Evolutionary conservation across 768 basidiomycete genomes (phyloP), one percentile per base, ranked within the genome.

Genomic region (Exsudoporus frostii): DNA sequence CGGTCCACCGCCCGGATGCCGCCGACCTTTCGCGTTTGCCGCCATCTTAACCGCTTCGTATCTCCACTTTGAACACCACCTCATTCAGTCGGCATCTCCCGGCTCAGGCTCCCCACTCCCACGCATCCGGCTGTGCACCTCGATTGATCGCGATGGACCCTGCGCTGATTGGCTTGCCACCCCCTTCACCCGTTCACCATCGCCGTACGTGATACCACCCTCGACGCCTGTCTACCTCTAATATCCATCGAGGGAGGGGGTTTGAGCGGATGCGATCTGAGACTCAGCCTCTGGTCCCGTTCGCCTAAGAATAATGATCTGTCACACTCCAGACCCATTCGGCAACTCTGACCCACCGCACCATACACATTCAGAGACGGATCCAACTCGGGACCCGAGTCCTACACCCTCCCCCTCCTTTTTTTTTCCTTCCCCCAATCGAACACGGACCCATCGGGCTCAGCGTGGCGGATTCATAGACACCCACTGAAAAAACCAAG

Each of bases 81-180:
- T 58, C 44, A 67, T 71, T 71, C 62, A 70, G 36, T 70, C 67
- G 67, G 67, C 45, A 54, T 48, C 2, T 36, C 10, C 67, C 67
- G 66, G 22, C 39, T 45, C 36, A 29, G 1, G 10, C 2, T 25
- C 1, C 1, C n/a, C 29, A 27, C 51, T 70, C 66, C 50, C 66
- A 70, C 68, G 68, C 48, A 40, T 17, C 47, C 55, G 66, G 66
- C 66, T 65, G 60, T 67, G 61, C 58, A 48, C 45, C 36, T 45
- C 13, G 55, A 59, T 60, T 55, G 60, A 62, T 66, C 63, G 47
- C 55, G 57, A 58, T 62, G 25, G 6, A 1, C 34, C 14, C 9
- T n/a, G n/a, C 15, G 19, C 45, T 58, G 52, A 65, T 65, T 65
- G 52, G 57, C 19, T 5, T 19, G 43, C 50, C 46, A 41, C 51